These are phyloP conservation scores for Trichocladium antarcticum DNA, from an alignment of 495 filamentous ascomycete genomes.

Conservation along the genomic window DNA sequence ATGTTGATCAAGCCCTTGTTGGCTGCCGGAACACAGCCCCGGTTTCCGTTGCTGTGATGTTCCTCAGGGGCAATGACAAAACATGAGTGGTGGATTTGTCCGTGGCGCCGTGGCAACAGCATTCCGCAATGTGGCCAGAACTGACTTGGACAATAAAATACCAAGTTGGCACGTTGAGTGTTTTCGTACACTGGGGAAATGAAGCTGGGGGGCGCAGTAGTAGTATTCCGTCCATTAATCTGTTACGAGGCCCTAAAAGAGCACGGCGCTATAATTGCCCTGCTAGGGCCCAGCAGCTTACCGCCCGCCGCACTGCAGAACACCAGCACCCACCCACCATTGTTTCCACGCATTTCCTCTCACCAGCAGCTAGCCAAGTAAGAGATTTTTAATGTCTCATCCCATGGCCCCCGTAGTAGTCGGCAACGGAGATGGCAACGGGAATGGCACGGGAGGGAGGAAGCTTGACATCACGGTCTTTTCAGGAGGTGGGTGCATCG, in stretches of 20 bases:
- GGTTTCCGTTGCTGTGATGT: not conserved
- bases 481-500: conserved; percentile 20
- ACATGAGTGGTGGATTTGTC: conserved; percentile 1
- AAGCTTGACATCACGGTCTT: conserved; percentile 22
- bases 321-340: too few relatives aligned
- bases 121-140: conserved; percentile 3
- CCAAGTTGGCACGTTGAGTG: conserved; percentile 18
- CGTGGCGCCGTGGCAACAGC: not conserved
- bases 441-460: conserved; percentile 6
- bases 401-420: not conserved
- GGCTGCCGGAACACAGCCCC: not conserved
- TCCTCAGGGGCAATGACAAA: not conserved
- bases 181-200: not conserved
- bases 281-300: too few relatives aligned
- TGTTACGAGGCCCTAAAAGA: too few relatives aligned
- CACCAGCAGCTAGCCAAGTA: too few relatives aligned
- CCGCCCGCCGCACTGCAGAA: too few relatives aligned
- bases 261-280: too few relatives aligned
- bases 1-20: not conserved
- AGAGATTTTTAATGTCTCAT: not conserved
- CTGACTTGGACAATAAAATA: not conserved
- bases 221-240: too few relatives aligned
- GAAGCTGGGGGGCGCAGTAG: too few relatives aligned
- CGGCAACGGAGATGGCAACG: conserved; percentile 1
- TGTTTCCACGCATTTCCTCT: too few relatives aligned